These are phyloP conservation scores for Tillandsia fasciculata DNA, from an alignment of 176 grass and related monocot species.

Conservation along the genomic window DNA sequence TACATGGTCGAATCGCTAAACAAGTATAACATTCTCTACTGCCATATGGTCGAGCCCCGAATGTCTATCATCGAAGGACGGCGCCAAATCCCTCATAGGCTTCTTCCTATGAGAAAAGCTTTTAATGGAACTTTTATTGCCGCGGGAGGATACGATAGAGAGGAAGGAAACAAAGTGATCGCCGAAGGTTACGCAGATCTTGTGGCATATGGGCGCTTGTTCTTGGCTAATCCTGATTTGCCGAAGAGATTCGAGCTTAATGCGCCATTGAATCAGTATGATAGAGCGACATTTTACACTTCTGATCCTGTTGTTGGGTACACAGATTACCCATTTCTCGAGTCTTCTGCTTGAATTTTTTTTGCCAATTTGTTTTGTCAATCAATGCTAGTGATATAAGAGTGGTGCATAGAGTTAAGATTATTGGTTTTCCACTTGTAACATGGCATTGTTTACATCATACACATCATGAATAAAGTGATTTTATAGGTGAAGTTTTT, in stretches of 20 bases:
- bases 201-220: constrained; percentile 11
- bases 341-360: too few relatives aligned
- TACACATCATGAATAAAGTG: too few relatives aligned
- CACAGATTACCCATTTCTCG: too few relatives aligned
- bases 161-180: constrained; percentile 38
- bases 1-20: constrained; percentile 23
- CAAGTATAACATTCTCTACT: constrained; percentile 27
- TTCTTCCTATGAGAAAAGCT: constrained; percentile 27
- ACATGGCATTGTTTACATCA: too few relatives aligned
- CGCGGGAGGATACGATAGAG: constrained; percentile 27
- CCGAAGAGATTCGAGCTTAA: background rate
- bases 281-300: too few relatives aligned
- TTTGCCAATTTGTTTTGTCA: too few relatives aligned
- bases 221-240: too few relatives aligned
- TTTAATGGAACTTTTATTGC: constrained; percentile 32
- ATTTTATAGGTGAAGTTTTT: too few relatives aligned
- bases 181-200: constrained; percentile 34
- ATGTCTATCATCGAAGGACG: constrained; percentile 12
- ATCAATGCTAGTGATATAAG: too few relatives aligned
- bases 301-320: too few relatives aligned
- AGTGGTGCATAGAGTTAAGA: too few relatives aligned
- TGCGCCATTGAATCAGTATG: background rate
- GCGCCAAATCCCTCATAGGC: constrained; percentile 16
- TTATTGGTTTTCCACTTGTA: too few relatives aligned
- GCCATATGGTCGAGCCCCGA: constrained; percentile 30